Base-by-base conservation (phyloP, 2,329 filamentous ascomycete species). In the Phaeosphaeria sp. region DNA sequence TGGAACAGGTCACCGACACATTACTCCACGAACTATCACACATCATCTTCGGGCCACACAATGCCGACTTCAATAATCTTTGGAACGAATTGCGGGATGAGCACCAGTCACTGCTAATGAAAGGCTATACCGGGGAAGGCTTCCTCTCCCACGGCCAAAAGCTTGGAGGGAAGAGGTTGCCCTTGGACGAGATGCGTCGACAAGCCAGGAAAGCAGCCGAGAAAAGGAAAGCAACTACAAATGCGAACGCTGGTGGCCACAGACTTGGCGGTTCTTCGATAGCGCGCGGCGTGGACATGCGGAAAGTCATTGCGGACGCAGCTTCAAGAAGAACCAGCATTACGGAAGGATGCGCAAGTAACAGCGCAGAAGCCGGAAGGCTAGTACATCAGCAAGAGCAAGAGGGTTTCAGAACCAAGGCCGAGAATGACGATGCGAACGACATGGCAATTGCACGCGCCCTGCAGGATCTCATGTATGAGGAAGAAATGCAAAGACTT, bases 1-100 rank as follows among this genome's bases (percentile, higher is more conserved):
- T 93, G 56, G 92, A 97, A 71, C 82, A 90, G 63, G 84, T 97
- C 7, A 83, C 92, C 44, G 93, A 97, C 76, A 98, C 94, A 0
- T 90, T 98, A 88, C 86, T 98, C 20, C 94, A 98, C 74, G 94
- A 98, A 67, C 85, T 98, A 2, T 89, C 87, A n/a, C 94, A 98
- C 72, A 97, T 90, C 64, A 85, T 92, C 11, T 88, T 90, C 75
- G 92, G 92, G 0, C 91, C 91, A 1, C 94, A 98, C 74, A 88
- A 97, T 72, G 84, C 82, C 47, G 85, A 90, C 36, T 98, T 98
- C 72, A 88, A 97, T 66, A 88, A 88, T 0, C 81, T 97, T 5
- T 97, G 93, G 92, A 89, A 97, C 67, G 90, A 96, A 72, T 85
- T 97, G 4, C 88, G 94, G 20, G 91, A 94, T 56, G 93, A 97